Evolutionary conservation across 78 protist genomes (phyloP), one percentile per base, ranked within the genome.

Genomic region (Dictyostelium purpureum): DNA sequence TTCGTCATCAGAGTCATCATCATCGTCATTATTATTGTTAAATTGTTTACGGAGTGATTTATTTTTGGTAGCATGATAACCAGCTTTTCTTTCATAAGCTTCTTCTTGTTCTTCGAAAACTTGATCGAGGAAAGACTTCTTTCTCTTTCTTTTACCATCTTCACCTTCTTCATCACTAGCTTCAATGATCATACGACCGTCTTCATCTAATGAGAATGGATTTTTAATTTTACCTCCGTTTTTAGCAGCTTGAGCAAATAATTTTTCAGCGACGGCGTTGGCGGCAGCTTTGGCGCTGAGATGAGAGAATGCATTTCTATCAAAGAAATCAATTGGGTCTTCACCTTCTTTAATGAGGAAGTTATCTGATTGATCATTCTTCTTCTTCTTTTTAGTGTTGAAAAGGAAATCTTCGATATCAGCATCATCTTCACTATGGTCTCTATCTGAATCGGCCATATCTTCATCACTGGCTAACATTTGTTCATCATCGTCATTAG

Each of bases 271-370:
- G 21, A 43, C 71, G 1, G 40, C 24, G 24, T 69, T 47, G 26
- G 42, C 47, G 0, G 71, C 37, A 1, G 65, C 51, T 43, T 83
- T 83, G 0, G 90, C 61, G 1, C 35, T 28, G 4, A 83, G 61
- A 35, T 71, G 49, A 33, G 38, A 71, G 14, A 83, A 69, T 14
- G 80, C 90, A 56, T 71, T 83, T 45, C 90, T 47, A 31, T 83
- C 90, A n/a, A 66, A 19, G 80, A 70, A 83, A 83, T 83, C 90
- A 42, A 83, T 67, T 67, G 90, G 90, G 7, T 83, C 80, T 7
- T 83, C 90, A 57, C 90, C 90, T 31, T 83, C 90, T 24, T 47
- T 66, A 18, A 83, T 59, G 80, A 83, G 75, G 73, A 61, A 83
- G 10, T 61, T 61, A 28, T 65, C 47, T 18, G 37, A 74, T 21